Evolutionary conservation across 306 rosid genomes (phyloP).

Genomic region (Cicer chorassanicum): DNA sequence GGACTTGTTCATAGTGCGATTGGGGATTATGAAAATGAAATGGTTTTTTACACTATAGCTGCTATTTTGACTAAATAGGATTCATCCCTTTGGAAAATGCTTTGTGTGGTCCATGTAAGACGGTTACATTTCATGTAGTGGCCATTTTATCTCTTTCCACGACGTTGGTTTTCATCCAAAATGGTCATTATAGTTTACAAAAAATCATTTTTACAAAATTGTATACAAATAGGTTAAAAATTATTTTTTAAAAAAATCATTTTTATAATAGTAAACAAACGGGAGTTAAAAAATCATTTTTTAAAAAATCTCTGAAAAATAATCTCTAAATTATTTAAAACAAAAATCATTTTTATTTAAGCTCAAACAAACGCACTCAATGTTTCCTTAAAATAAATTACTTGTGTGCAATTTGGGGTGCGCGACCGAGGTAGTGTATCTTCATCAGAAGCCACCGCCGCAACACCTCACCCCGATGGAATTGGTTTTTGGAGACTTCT

Average conservation of each 20-base stretch:
- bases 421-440: constrained; percentile 36
- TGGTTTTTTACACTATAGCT: constrained; percentile 77
- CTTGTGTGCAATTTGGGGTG: constrained; percentile 13
- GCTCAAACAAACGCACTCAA: no score
- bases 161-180: no score
- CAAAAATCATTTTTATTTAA: no score
- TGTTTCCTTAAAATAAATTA: constrained; percentile 28
- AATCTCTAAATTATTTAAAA: no score
- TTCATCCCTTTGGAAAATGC: constrained; percentile 73
- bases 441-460: constrained; percentile 48
- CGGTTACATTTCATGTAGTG: constrained; percentile 43
- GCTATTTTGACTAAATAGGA: constrained; percentile 76
- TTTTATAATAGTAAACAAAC: no score
- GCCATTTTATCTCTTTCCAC: no score
- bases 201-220: no score
- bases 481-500: background rate
- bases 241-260: no score
- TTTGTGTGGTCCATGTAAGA: constrained; percentile 72
- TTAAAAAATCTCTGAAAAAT: no score
- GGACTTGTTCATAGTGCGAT: constrained; percentile 68
- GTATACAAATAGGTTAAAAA: no score
- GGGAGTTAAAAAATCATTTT: no score
- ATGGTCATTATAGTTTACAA: no score
- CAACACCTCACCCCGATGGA: background rate
- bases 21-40: constrained; percentile 63